Evolutionary conservation across 805 yeast species (phyloP), one percentile per base, ranked within the genome.

Genomic region (Hanseniaspora taiwanica): DNA sequence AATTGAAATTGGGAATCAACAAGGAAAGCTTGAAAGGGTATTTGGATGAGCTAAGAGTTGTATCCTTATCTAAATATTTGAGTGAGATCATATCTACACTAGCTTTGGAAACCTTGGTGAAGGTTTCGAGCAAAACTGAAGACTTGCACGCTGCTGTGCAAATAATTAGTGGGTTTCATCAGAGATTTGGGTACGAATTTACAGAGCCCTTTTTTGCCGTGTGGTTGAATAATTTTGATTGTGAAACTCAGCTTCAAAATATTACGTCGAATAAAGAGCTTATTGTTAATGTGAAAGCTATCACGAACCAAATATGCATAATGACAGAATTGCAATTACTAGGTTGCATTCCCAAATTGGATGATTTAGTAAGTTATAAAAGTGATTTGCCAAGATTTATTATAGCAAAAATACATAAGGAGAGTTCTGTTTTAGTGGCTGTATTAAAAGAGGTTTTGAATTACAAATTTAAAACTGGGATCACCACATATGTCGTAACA

Each of bases 61-160:
- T 81, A 4, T 73, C 87, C 1, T 60, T 87, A 37, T 83, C 74
- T 40, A 84, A 82, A 53, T 86, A 83, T 56, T 57, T 83, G 8
- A 67, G 78, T 4, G 96, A 86, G 58, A 62, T 85, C 13, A 62
- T 74, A 2, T 60, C 73, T 2, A 74, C 85, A 0, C 19, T 33
- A 13, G 56, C 78, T 0, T 63, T 69, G 37, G 94, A 85, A 44
- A 80, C 81, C 0, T 51, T 83, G 7, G 40, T 64, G 12, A 72
- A 66, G 46, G 48, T 52, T 1, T 66, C 74, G 6, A 59, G 65
- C 7, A 74, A 74, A 41, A 56, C 59, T 6, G 76, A 69, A 7
- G 94, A 84, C 52, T 55, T 81, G 1, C 45, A 49, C 13, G 76
- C 89, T 0, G 76, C 78, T 2, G 68, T 78, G 21, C 86, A 79